Percentiles rank a stretch among this genome's conserved stretches.
phyloP scores from a whole-genome alignment of 106 monocot species.

The Xerophyta viscosa region DNA sequence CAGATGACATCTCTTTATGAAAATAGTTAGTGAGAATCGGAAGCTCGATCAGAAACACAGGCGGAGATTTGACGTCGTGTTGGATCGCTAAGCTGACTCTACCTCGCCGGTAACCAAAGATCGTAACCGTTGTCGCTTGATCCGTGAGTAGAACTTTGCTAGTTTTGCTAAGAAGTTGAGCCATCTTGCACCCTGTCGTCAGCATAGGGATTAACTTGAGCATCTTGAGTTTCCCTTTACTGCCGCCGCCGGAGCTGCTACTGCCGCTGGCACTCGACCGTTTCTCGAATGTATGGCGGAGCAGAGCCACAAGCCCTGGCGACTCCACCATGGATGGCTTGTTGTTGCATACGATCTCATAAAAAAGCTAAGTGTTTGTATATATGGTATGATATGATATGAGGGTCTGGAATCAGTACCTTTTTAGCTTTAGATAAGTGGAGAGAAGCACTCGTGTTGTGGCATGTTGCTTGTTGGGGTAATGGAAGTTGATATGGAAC shows the following conservation, averaged over 20 bases:
- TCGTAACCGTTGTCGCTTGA: constrained; percentile 35
- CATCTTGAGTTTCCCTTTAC: constrained; percentile 33
- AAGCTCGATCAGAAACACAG: constrained; percentile 67
- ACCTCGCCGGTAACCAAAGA: constrained; percentile 52
- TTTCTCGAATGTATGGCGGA: constrained; percentile 14
- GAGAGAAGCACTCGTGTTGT: not conserved
- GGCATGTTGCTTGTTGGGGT: not conserved
- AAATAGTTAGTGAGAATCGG: constrained; percentile 49
- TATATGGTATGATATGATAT: too few relatives aligned
- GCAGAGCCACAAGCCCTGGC: constrained; percentile 25
- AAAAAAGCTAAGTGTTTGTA: too few relatives aligned
- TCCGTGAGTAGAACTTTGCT: constrained; percentile 34
- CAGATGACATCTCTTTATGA: constrained; percentile 60
- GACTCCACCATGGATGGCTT: constrained; percentile 34
- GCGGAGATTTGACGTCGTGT: constrained; percentile 47
- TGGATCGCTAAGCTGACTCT: constrained; percentile 48
- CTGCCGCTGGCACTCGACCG: too few relatives aligned
- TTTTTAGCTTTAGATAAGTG: too few relatives aligned
- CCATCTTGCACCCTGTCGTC: constrained; percentile 74
- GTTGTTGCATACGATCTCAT: too few relatives aligned
- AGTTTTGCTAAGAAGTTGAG: constrained; percentile 35
- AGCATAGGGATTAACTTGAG: constrained; percentile 69
- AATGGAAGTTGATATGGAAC: not conserved
- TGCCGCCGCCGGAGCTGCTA: not conserved
- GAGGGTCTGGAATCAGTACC: too few relatives aligned